phyloP scores from a whole-genome alignment of 441 rosid species.

The Euphorbia celastroides region DNA sequence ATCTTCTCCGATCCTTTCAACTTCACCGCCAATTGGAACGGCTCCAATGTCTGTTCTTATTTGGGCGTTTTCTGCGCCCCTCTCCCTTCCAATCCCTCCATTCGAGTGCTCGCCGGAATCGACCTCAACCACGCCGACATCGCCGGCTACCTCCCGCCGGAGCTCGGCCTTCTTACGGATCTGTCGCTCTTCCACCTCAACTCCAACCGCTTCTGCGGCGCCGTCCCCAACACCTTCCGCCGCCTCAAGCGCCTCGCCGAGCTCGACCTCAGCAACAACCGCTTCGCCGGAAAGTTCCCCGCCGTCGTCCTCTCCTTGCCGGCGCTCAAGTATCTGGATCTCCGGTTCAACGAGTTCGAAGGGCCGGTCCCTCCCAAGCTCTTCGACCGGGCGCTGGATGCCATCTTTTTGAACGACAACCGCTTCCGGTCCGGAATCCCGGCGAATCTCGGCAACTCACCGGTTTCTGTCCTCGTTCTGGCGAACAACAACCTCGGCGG shows the following conservation, averaged over 20 bases:
- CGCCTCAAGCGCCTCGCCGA: constrained; percentile 51
- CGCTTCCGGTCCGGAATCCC: constrained; percentile 66
- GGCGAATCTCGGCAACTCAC: constrained; percentile 54
- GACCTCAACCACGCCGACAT: constrained; percentile 90
- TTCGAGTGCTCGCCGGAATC: constrained; percentile 63
- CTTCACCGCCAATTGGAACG: constrained; percentile 63
- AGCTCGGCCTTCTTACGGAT: constrained; percentile 66
- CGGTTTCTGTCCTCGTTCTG: constrained; percentile 52
- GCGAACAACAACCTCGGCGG: constrained; percentile 74
- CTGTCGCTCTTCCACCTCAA: constrained; percentile 64
- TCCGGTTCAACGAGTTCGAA: constrained; percentile 76
- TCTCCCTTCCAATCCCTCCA: constrained; percentile 35
- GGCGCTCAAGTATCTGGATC: constrained; percentile 43
- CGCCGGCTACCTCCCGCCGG: constrained; percentile 70
- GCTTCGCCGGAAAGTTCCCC: constrained; percentile 72
- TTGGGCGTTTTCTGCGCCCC: constrained; percentile 67
- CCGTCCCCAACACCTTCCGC: constrained; percentile 49
- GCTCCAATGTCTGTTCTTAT: constrained; percentile 57
- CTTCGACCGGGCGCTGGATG: constrained; percentile 60
- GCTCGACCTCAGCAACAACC: constrained; percentile 81
- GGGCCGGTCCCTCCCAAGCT: constrained; percentile 55
- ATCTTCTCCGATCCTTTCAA: constrained; percentile 68
- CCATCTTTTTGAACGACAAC: constrained; percentile 70
- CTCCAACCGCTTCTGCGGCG: constrained; percentile 79
- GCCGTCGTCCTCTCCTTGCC: constrained; percentile 45